Percentiles rank a stretch among this genome's conserved stretches.
phyloP scores from a whole-genome alignment of 2,329 filamentous ascomycete species.

The Pseudogymnoascus sp. region DNA sequence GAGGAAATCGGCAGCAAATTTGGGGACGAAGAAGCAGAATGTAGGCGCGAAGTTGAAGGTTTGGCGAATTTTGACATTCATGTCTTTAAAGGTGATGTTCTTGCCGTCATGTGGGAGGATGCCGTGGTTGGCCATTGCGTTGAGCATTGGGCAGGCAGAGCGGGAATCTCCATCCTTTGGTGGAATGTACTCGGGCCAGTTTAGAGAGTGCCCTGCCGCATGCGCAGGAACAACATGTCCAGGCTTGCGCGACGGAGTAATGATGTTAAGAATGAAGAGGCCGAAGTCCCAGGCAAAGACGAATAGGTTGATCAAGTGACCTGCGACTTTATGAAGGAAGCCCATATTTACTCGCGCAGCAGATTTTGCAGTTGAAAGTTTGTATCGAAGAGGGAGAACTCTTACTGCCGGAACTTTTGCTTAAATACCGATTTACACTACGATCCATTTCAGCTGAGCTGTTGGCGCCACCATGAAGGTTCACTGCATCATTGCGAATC shows the following conservation, averaged over 20 bases:
- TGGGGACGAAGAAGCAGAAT: conserved; percentile 19
- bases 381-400: not conserved
- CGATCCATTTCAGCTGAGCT: not conserved
- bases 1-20: conserved; percentile 20
- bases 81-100: conserved; percentile 26
- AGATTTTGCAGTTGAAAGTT: not conserved
- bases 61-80: conserved; percentile 15
- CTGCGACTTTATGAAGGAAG: not conserved
- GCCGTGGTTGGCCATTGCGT: conserved; percentile 36
- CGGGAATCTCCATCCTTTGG: conserved; percentile 31
- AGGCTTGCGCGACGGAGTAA: conserved; percentile 31
- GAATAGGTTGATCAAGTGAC: conserved; percentile 29
- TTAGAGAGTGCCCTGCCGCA: conserved; percentile 29
- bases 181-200: conserved; percentile 32
- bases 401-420: not conserved
- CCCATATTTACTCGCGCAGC: not conserved
- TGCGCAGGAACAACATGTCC: conserved; percentile 31
- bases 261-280: conserved; percentile 32
- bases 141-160: conserved; percentile 35
- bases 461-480: conserved; percentile 4
- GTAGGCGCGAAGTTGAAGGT: conserved; percentile 18
- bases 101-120: conserved; percentile 35
- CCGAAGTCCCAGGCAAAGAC: conserved; percentile 34
- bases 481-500: not conserved
- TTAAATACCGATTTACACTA: not conserved